Percentiles rank a stretch among this genome's conserved stretches.
Evolutionary conservation across 805 yeast genomes (phyloP).

Genomic region (Helenozyma baotianmanensis): DNA sequence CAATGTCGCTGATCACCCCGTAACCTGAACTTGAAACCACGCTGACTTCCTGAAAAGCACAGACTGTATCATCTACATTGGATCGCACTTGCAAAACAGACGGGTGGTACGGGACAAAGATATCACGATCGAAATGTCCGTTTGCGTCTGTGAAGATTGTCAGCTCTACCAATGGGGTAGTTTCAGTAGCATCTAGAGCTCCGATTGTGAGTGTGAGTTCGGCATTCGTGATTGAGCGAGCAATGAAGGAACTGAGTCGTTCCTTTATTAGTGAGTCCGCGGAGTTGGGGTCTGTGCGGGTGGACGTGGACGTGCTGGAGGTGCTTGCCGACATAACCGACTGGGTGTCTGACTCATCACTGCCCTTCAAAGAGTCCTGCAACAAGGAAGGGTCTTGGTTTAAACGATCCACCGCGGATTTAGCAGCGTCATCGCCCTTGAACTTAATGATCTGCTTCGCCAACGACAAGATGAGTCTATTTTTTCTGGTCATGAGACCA

Average conservation of each 20-base stretch:
- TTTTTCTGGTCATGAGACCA: slow-evolving; percentile 67
- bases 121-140: slow-evolving; percentile 59
- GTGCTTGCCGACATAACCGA: slow-evolving; percentile 9
- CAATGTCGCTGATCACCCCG: slow-evolving; percentile 84
- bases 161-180: slow-evolving; percentile 22
- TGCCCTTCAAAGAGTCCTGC: slow-evolving; percentile 4
- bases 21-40: slow-evolving; percentile 47
- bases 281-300: slow-evolving; percentile 4
- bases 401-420: slow-evolving; percentile 13
- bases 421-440: slow-evolving; percentile 16
- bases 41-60: slow-evolving; percentile 42
- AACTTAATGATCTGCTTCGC: slow-evolving; percentile 62
- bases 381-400: slow-evolving; percentile 7
- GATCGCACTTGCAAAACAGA: slow-evolving; percentile 50
- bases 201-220: slow-evolving; percentile 54
- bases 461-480: slow-evolving; percentile 60
- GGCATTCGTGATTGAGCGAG: slow-evolving; percentile 58
- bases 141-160: slow-evolving; percentile 51
- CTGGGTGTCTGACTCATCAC: slow-evolving; percentile 9
- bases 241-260: slow-evolving; percentile 66
- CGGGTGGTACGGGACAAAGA: slow-evolving; percentile 60
- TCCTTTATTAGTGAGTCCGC: slow-evolving; percentile 52
- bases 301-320: slow-evolving; percentile 5
- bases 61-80: slow-evolving; percentile 42
- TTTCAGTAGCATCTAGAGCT: slow-evolving; percentile 33